phyloP scores from a whole-genome alignment of 768 basidiomycete genomes.

The Lactarius hengduanensis region DNA sequence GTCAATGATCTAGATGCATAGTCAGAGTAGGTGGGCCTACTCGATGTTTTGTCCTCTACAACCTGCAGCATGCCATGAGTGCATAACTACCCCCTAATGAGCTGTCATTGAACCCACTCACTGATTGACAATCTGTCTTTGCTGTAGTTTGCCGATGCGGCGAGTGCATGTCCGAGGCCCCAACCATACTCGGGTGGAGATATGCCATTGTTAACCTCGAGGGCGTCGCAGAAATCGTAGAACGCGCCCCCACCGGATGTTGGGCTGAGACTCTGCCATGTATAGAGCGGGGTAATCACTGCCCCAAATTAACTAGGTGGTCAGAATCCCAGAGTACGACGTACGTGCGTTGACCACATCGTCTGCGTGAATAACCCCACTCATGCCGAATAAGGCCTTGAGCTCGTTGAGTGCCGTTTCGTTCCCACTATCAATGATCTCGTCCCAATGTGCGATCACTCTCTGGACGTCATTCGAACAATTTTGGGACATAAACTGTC shows the following conservation, averaged over 20 bases:
- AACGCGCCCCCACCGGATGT: neutral
- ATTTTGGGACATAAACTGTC: constrained; percentile 64
- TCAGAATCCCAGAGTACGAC: constrained; percentile 36
- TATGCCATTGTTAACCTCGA: neutral
- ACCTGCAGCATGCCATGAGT: constrained; percentile 4
- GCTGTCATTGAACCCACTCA: neutral
- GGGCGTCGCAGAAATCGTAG: neutral
- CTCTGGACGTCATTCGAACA: constrained; percentile 63
- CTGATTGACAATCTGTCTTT: neutral
- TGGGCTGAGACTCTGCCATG: neutral
- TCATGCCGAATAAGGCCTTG: neutral
- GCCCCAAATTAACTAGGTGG: constrained; percentile 54
- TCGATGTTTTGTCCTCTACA: too few species aligned
- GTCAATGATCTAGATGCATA: neutral
- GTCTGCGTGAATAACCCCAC: constrained; percentile 53
- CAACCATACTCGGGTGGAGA: neutral
- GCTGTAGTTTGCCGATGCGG: neutral
- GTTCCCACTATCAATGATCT: neutral
- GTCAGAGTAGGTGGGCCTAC: neutral
- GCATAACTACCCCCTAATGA: neutral
- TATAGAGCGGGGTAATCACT: constrained; percentile 30
- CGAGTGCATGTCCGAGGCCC: neutral
- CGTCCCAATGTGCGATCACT: neutral
- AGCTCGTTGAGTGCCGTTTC: neutral
- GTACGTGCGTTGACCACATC: constrained; percentile 60